Base-by-base conservation (phyloP, 2,329 filamentous ascomycete species). In the Aspergillus caelatus region DNA sequence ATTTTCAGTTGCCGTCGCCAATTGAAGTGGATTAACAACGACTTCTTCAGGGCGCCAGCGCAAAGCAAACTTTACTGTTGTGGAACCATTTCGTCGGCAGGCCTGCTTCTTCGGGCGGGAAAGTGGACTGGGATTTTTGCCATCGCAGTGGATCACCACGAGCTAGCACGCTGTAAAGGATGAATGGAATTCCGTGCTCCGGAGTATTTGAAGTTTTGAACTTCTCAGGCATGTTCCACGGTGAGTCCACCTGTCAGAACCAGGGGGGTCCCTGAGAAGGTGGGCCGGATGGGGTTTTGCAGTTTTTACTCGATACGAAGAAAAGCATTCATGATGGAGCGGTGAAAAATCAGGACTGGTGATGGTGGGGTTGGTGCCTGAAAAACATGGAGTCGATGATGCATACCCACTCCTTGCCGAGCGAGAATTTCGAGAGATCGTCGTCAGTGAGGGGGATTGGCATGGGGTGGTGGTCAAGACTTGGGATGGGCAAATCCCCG, bases 81-180 rank as follows among this genome's bases (percentile, higher is more conserved):
- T 58, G 59, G 61, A 53, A 63, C 52, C 57, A 28, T 45, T 57
- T 30, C 21, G 50, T 62, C 62, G 62, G 62, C 62, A 59, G 56
- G 62, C 62, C 62, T 64, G 60, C 62, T 64, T 56, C 34, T 64
- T 64, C 59, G 60, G 62, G 62, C 34, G 50, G 46, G 14, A 41
- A 56, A 62, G 60, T 62, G 62, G 62, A 55, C 48, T 43, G 39
- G 4, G 10, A 19, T 50, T 62, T 61, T 61, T 41, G 60, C 59
- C 56, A 64, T 61, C 46, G 36, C 19, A 26, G 60, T 52, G 60
- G 59, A 64, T 52, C 59, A 32, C 32, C 8, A 19, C 14, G 11
- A 26, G 48, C 32, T 41, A 39, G 14, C n/a, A 8, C 30, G 30
- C 28, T 50, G 43, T 30, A 26, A 39, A 50, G 36, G 12, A 23